These are phyloP conservation scores for Penicillium sp. DNA, from an alignment of 2,329 filamentous ascomycete species.

Conservation along the genomic window DNA sequence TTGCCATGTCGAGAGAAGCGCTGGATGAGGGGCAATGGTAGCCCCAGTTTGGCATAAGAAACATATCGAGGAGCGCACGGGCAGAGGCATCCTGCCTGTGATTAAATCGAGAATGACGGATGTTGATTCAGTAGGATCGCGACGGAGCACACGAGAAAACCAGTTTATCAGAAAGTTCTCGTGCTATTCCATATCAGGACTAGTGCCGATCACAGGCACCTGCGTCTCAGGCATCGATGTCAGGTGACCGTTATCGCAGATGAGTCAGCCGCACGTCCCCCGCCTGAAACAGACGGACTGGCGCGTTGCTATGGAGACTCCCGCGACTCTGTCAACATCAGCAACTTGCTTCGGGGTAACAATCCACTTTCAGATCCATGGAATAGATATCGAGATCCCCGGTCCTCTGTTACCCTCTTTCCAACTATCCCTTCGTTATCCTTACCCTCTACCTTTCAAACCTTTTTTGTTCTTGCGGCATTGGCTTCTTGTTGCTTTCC, in stretches of 20 bases:
- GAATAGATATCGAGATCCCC: constrained; percentile 24
- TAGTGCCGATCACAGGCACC: constrained; percentile 16
- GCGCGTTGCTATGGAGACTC: constrained; percentile 36
- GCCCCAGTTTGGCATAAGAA: constrained; percentile 33
- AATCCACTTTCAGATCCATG: constrained; percentile 27
- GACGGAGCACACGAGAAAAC: constrained; percentile 6
- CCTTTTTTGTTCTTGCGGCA: not conserved
- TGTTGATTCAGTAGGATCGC: not conserved
- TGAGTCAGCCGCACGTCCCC: constrained; percentile 15
- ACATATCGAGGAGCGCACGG: constrained; percentile 30
- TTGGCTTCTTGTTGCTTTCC: constrained; percentile 16
- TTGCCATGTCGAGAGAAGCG: constrained; percentile 27
- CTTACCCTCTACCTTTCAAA: constrained; percentile 14
- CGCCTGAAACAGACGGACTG: not conserved
- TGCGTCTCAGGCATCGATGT: constrained; percentile 5
- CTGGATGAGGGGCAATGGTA: constrained; percentile 11
- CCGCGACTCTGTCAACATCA: constrained; percentile 35
- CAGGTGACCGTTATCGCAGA: constrained; percentile 14
- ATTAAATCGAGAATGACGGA: constrained; percentile 14
- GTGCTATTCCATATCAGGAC: constrained; percentile 9
- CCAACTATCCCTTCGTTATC: constrained; percentile 25
- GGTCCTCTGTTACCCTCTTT: constrained; percentile 14
- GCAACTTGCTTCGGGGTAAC: constrained; percentile 28
- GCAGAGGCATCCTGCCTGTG: constrained; percentile 30
- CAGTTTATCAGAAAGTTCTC: constrained; percentile 4